Conservation (phyloP, 2,329 filamentous ascomycete genomes). For the Nigrograna mackinnonii region DNA sequence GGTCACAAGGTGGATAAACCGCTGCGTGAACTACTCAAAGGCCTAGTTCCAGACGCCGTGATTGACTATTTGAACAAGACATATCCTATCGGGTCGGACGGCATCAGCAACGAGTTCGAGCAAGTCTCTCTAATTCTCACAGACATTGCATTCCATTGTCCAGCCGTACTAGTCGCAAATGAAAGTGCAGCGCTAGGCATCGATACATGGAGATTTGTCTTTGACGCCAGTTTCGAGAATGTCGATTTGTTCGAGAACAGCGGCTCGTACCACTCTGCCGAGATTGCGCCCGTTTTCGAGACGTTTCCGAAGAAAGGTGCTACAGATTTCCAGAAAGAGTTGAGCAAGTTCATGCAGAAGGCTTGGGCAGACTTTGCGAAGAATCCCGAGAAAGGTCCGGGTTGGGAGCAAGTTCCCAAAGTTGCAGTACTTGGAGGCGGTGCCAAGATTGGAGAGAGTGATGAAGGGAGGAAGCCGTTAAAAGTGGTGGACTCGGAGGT, state of each 20-base stretch:
- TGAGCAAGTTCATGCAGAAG: slow-evolving; percentile 5
- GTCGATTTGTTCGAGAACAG: background rate
- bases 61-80: background rate
- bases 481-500: too few relatives aligned
- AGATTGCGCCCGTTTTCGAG: slow-evolving; percentile 2
- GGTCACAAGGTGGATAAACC: background rate
- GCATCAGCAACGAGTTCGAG: background rate
- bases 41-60: background rate
- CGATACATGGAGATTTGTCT: background rate
- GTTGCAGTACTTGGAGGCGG: too few relatives aligned
- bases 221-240: background rate
- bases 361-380: slow-evolving; percentile 10
- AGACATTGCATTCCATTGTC: background rate
- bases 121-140: background rate
- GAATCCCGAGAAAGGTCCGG: too few relatives aligned
- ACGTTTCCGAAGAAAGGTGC: background rate
- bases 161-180: background rate
- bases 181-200: background rate
- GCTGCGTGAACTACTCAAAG: background rate
- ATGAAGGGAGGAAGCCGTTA: too few relatives aligned
- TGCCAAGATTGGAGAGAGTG: too few relatives aligned
- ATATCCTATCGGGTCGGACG: background rate
- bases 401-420: too few relatives aligned
- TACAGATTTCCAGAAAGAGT: background rate
- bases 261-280: slow-evolving; percentile 4